phyloP scores from a whole-genome alignment of 352 stramenopile species.

The Pythium phragmiticola region DNA sequence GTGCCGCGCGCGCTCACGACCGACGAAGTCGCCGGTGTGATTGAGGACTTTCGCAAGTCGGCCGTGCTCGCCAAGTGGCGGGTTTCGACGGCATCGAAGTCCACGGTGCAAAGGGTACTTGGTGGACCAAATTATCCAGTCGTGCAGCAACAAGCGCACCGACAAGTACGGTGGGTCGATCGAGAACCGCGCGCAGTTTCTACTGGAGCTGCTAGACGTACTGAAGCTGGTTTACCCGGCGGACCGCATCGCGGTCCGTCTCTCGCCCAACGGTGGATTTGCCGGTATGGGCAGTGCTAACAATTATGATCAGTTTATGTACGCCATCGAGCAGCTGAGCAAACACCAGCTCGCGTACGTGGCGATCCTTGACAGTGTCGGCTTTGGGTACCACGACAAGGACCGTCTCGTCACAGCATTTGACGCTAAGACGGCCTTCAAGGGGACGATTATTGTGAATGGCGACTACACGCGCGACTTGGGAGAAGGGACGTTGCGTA shows the following conservation, averaged over 20 bases:
- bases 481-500: constrained; percentile 20
- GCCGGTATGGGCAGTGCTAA: constrained; percentile 40
- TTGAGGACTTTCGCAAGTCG: constrained; percentile 58
- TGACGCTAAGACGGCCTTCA: constrained; percentile 32
- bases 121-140: constrained; percentile 78
- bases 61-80: constrained; percentile 31
- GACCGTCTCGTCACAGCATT: constrained; percentile 23
- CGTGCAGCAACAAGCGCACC: constrained; percentile 49
- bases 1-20: constrained; percentile 43
- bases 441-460: constrained; percentile 41
- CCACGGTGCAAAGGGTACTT: constrained; percentile 86
- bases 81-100: constrained; percentile 36
- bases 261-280: constrained; percentile 37
- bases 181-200: constrained; percentile 59
- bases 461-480: constrained; percentile 30
- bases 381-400: constrained; percentile 45
- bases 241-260: constrained; percentile 9
- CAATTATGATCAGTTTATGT: constrained; percentile 38
- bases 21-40: constrained; percentile 52
- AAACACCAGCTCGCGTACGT: constrained; percentile 41
- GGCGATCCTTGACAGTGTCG: constrained; percentile 44
- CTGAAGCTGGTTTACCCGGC: constrained; percentile 7
- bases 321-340: constrained; percentile 33
- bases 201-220: constrained; percentile 47
- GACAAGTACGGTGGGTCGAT: constrained; percentile 68